Percentiles rank a stretch among this genome's conserved stretches.
Evolutionary conservation across 495 filamentous ascomycete genomes (phyloP).

Genomic region (Cudoniella acicularis): DNA sequence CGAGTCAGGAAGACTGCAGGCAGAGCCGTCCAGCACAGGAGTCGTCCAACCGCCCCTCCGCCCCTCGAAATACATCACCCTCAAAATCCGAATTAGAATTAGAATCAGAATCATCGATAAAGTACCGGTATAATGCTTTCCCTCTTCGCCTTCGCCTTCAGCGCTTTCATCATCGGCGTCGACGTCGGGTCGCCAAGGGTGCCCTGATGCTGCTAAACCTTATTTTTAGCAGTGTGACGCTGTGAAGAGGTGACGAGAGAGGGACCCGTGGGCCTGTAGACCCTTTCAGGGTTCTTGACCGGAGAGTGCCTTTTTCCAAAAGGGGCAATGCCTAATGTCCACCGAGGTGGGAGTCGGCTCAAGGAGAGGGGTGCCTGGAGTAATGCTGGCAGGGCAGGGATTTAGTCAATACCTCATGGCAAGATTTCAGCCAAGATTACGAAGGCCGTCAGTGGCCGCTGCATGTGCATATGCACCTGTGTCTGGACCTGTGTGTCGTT

Average conservation of each 20-base stretch:
- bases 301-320: neutral
- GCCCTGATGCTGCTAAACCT: conserved; percentile 6
- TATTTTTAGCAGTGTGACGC: neutral
- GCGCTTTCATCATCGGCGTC: neutral
- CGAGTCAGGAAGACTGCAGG: too few species aligned
- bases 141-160: too few species aligned
- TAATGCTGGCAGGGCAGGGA: neutral
- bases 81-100: too few species aligned
- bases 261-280: neutral
- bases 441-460: neutral
- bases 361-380: neutral
- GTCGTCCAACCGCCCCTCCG: too few species aligned
- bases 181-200: neutral
- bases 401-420: neutral
- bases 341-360: neutral
- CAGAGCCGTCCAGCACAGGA: too few species aligned
- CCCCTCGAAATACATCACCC: too few species aligned
- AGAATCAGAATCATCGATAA: too few species aligned
- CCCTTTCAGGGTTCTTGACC: neutral
- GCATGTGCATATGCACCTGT: too few species aligned
- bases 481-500: neutral
- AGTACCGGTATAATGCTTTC: neutral
- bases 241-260: neutral
- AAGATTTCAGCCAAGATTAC: neutral
- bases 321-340: neutral